Evolutionary conservation across 108 stramenopile genomes (phyloP), one percentile per base, ranked within the genome.

Genomic region (Aurantiochytrium sp.): DNA sequence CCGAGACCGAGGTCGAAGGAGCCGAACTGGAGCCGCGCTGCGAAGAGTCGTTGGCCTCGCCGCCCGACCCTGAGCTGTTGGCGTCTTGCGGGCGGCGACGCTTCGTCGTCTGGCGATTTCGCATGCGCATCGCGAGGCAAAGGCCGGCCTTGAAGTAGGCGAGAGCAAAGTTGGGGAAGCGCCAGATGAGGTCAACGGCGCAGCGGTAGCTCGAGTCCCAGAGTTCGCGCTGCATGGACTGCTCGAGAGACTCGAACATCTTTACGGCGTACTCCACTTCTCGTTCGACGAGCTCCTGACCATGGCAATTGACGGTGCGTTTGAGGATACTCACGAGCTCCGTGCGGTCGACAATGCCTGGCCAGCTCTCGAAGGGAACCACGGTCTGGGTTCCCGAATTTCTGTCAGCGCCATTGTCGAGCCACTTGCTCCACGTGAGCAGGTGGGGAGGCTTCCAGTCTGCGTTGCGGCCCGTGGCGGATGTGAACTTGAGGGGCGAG

Each of bases 131-230:
- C 8, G 59, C 59, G 24, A 81, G 73, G 73, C 73, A 81, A 81
- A 81, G 73, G 17, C 73, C 73, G 32, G 73, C 73, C 45, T 81
- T 81, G 24, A 81, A 81, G 73, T 81, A 81, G n/a, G 45, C 73
- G 39, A 81, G 39, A 6, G 73, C 73, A 41, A 41, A 81, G 45
- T 81, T 81, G 12, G 73, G 73, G 32, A 81, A 81, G 12, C 73
- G 10, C 42, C 73, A 48, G 19, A 81, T 24, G 30, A 81, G 73
- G 73, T 81, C 73, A 0, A 81, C 30, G 27, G 73, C 73, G 32
- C 39, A 48, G 6, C 73, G 39, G 12, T 22, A 81, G 42, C 42
- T 48, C 42, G 73, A 81, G 45, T 41, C 39, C 73, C 73, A 81
- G 15, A 17, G 73, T 24, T 81, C 73, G 12, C 45, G 39, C 45